A percentile compares a stretch with the other conserved stretches of the same genome.
Conservation (phyloP, 768 basidiomycete species). For the Mycena vulgaris region DNA sequence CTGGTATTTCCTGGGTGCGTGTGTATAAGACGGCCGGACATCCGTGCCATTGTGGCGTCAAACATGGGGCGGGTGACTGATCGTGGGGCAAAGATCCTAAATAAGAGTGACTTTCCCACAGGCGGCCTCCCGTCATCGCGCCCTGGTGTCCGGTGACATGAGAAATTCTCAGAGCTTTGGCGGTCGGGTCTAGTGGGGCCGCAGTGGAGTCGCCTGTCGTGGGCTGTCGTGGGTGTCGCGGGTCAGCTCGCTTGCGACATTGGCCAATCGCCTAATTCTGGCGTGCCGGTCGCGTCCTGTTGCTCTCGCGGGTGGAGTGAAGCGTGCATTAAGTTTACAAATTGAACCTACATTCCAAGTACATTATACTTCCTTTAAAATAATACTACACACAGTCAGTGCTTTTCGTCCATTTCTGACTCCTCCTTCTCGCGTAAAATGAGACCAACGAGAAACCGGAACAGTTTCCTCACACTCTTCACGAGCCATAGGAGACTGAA, state of each 20-base stretch:
- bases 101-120: no score
- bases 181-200: no score
- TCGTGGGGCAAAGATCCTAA: slow-evolving; percentile 12
- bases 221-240: no score
- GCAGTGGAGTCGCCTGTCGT: no score
- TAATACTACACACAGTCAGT: slow-evolving; percentile 3
- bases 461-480: slow-evolving; percentile 13
- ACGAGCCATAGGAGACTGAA: slow-evolving; percentile 22
- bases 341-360: background rate
- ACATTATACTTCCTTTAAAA: background rate
- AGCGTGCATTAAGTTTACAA: background rate
- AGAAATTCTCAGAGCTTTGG: background rate
- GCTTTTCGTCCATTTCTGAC: slow-evolving; percentile 20
- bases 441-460: slow-evolving; percentile 11
- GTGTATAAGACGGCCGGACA: slow-evolving; percentile 6
- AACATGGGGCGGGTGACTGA: slow-evolving; percentile 12
- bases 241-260: no score
- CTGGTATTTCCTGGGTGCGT: background rate
- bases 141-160: background rate
- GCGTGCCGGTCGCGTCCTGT: no score
- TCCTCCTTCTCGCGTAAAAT: background rate
- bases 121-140: background rate
- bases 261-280: no score
- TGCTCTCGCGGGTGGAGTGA: no score
- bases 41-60: no score